Evolutionary conservation across 2,329 filamentous ascomycete genomes (phyloP), one percentile per base, ranked within the genome.

Genomic region (Aureobasidium sp.): DNA sequence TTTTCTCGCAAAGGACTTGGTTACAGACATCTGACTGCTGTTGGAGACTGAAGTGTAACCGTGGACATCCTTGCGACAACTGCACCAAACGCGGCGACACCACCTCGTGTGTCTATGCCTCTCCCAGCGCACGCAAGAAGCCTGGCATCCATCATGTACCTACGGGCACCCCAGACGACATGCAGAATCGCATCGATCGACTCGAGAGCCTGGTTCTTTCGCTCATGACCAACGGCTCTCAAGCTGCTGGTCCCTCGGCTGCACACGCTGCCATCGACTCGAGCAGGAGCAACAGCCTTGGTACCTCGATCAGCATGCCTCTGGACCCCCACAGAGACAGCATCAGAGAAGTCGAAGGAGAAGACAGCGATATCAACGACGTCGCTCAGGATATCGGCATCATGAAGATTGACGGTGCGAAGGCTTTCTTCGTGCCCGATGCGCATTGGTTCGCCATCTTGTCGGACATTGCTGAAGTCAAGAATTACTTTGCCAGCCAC

Each of bases 141-240:
- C 85, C 74, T 61, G 67, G 68, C 9, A 67, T 74, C 38, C 68
- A 68, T 60, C 61, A 62, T 51, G 65, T 65, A 21, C 57, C 68
- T 2, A 71, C 68, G 47, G 79, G 81, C 60, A 79, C 82, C 67
- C 90, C 93, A 53, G 92, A 96, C 80, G 93, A 96, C 74, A 96
- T 97, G 93, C 93, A 97, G 77, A 95, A 95, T 71, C 88, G 94
- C 72, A 97, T 97, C 76, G 92, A 97, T 78, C 85, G 93, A 68
- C 81, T 97, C 66, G 93, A 97, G 80, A 88, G 89, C 67, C 78
- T 97, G 72, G 93, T 97, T 63, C 76, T 97, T 65, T 95, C 90
- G 29, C 75, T 97, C 70, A 96, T 97, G 93, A 93, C 93, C 70
- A 92, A 89, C 72, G 90, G 90, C 61, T 81, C 80, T n/a, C 79